These are phyloP conservation scores for Penicillium olsonii DNA, from an alignment of 2,329 filamentous ascomycete genomes.

Conservation along the genomic window DNA sequence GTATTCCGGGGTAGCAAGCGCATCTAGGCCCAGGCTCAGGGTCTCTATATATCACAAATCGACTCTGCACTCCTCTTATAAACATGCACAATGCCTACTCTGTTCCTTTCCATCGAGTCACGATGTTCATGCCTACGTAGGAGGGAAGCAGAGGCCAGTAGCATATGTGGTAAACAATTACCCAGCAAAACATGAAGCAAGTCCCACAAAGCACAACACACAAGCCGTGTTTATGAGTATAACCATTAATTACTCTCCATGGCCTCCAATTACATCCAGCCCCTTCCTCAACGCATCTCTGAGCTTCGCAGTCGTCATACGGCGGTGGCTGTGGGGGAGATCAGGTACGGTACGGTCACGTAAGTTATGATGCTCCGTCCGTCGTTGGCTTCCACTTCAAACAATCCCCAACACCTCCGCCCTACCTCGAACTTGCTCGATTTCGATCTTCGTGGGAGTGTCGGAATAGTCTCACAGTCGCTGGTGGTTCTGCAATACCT, in stretches of 20 bases:
- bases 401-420: conserved; percentile 19
- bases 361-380: conserved; percentile 29
- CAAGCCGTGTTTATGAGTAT: no score
- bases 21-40: not conserved
- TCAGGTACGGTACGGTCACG: conserved; percentile 29
- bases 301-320: conserved; percentile 16
- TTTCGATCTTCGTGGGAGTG: conserved; percentile 18
- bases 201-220: no score
- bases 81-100: no score
- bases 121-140: no score
- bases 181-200: no score
- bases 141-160: no score
- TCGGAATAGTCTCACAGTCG: conserved; percentile 6
- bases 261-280: not conserved
- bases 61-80: no score
- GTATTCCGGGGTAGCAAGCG: not conserved
- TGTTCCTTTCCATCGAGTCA: no score
- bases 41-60: not conserved
- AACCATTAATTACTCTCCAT: not conserved
- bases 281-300: not conserved
- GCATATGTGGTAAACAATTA: no score
- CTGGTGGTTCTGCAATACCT: conserved; percentile 1
- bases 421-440: conserved; percentile 19
- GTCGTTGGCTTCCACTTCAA: conserved; percentile 23
- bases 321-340: conserved; percentile 19